Base-by-base conservation (phyloP, 2,329 filamentous ascomycete species). In the Graphilbum sp. region DNA sequence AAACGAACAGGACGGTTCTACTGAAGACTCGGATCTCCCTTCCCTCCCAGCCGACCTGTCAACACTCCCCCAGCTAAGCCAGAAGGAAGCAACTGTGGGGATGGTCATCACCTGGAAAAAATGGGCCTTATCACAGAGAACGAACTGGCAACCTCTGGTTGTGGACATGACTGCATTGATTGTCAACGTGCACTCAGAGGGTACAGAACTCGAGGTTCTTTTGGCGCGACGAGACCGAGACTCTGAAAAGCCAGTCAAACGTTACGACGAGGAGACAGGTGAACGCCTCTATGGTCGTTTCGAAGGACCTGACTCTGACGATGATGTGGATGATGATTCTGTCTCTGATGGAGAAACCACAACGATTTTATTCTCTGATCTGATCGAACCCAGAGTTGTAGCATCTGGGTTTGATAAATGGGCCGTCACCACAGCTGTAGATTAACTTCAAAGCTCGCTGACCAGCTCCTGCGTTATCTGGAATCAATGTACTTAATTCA, bases 211-310 rank as follows among this genome's bases (percentile, higher is more conserved):
- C 15, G 61, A 66, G 18, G 58, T 92, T 5, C 62, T 67, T 11
- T 65, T 93, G 3, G 83, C 85, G 3, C 67, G 67, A 43, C 70
- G 81, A 21, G 81, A 92, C 50, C 62, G 78, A 35, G 57, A 67
- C 12, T 56, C 66, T 5, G 66, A 70, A 38, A 53, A 63, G 42
- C 69, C 66, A 38, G 61, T 75, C 44, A 77, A 70, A 49, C 54
- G 58, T 16, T 75, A 75, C 45, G 75, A 88, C 47, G 66, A 74
- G 11, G 58, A 68, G 30, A 77, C 79, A 0, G 85, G 84, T 0
- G 64, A 79, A 43, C 69, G 84, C 10, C 57, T 84, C 10, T 93
- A 88, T 48, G 75, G 69, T 44, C 81, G 76, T 41, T 90, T 92
- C 46, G 84, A 92, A 49, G 75, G 75, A 47, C 78, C 79, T 0